A percentile compares a stretch with the other conserved stretches of the same genome.
Conservation (phyloP, 257 asterid species). For the Phtheirospermum japonicum region DNA sequence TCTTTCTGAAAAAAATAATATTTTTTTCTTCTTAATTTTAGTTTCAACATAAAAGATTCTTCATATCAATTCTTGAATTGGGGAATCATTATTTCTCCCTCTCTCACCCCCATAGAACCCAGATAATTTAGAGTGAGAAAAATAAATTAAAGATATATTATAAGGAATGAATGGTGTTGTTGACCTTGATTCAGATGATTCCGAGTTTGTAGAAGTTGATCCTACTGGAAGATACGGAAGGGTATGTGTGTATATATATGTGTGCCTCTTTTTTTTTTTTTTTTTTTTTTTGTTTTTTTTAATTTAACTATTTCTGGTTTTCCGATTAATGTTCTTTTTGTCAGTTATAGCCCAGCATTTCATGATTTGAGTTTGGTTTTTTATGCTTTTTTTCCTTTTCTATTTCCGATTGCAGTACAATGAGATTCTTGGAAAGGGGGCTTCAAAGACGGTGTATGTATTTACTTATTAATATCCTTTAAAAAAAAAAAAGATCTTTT, state of each 20-base stretch:
- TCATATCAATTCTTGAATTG: conserved; percentile 23
- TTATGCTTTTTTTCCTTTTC: not conserved
- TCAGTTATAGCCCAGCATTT: not conserved
- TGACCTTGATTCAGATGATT: conserved; percentile 56
- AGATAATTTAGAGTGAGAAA: conserved; percentile 7
- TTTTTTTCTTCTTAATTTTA: conserved; percentile 16
- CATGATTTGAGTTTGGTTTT: conserved; percentile 11
- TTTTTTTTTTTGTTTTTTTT: conserved; percentile 7
- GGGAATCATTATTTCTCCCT: conserved; percentile 13
- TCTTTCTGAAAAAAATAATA: not conserved
- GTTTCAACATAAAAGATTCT: conserved; percentile 21
- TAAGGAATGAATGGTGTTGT: conserved; percentile 56
- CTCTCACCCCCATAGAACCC: conserved; percentile 21
- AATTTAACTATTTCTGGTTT: not conserved
- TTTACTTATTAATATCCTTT: not conserved
- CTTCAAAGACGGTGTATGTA: conserved; percentile 80
- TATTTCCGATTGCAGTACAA: conserved; percentile 52
- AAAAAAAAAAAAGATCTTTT: not conserved
- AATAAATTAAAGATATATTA: not conserved
- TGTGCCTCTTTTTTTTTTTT: not conserved
- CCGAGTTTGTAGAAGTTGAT: conserved; percentile 83
- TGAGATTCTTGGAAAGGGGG: conserved; percentile 89
- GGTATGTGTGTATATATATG: too few relatives aligned
- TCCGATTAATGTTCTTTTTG: not conserved
- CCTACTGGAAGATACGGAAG: conserved; percentile 93